Evolutionary conservation across 129 eudicot genomes (phyloP), one percentile per base, ranked within the genome.

Genomic region (Lonicera japonica): DNA sequence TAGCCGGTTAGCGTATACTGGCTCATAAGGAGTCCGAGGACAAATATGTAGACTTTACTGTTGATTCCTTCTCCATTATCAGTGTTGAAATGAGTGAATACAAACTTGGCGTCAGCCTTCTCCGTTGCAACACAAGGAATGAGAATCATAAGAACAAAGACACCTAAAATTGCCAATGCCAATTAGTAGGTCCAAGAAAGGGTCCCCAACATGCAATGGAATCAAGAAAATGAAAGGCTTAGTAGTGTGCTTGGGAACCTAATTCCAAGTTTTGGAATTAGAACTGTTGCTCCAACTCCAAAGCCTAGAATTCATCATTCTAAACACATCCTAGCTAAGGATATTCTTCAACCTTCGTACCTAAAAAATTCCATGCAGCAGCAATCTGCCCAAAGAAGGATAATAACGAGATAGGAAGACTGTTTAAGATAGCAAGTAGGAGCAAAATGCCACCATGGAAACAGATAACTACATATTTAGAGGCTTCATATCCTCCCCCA

Each of bases 1-100:
- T 88, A 94, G n/a, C 99, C 99, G 25, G 96, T 75, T 36, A 94
- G 69, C 3, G 99, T 94, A 67, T 94, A 94, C 77, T 94, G 99
- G 75, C 92, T 88, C 96, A 94, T 88, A 43, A 94, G 95, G 65
- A 94, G 95, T 39, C 96, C 96, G 8, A 94, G 79, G 38, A 83
- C 71, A 79, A 94, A 88, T 73, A 94, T 94, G 71, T 94, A 94
- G 6, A 76, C 38, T 73, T 66, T 83, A 62, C 82, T 85, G 47
- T 60, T 52, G 59, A 94, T 86, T 25, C 99, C 99, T 1, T 61
- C 78, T 0, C 73, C 89, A 69, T 94, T 94, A 21, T 88, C 95
- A 0, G 85, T 76, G 57, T 94, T 94, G 76, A 94, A 94, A 68
- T 88, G 87, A 53, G 99, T 94, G 48, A 94, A 94, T 20, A 94